These are phyloP conservation scores for Nakazawaea ishiwadae DNA, from an alignment of 805 yeast genomes.

Conservation along the genomic window DNA sequence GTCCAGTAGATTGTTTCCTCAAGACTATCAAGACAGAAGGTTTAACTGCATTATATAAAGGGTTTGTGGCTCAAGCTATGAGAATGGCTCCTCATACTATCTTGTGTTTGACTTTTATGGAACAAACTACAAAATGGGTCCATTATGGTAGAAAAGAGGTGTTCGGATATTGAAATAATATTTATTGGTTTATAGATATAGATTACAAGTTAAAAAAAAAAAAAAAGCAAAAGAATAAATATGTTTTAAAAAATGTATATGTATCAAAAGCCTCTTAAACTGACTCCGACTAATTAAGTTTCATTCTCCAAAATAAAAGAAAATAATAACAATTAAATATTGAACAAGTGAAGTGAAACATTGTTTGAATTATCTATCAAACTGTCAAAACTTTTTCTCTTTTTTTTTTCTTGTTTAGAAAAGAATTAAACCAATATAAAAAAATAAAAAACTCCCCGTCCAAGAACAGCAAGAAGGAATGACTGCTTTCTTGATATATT, in stretches of 20 bases:
- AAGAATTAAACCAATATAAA: too few relatives aligned
- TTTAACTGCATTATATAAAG: constrained; percentile 83
- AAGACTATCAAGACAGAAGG: constrained; percentile 87
- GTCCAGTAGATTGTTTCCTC: constrained; percentile 82
- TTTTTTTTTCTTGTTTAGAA: too few relatives aligned
- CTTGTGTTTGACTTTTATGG: constrained; percentile 88
- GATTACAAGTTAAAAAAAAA: neutral
- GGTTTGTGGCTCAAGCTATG: constrained; percentile 87
- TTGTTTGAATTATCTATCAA: too few relatives aligned
- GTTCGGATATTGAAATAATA: constrained; percentile 3
- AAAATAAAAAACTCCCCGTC: too few relatives aligned
- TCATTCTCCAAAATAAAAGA: too few relatives aligned
- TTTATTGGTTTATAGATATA: neutral
- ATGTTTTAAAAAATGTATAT: neutral
- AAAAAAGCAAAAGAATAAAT: neutral
- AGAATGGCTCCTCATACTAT: constrained; percentile 96
- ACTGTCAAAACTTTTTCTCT: too few relatives aligned
- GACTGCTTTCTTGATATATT: too few relatives aligned
- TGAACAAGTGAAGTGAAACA: too few relatives aligned
- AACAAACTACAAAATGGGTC: constrained; percentile 76
- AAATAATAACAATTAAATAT: too few relatives aligned
- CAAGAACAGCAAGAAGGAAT: too few relatives aligned
- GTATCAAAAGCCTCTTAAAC: too few relatives aligned
- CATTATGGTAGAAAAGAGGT: constrained; percentile 33
- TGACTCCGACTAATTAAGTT: too few relatives aligned